Percentiles rank a stretch among this genome's conserved stretches.
Evolutionary conservation across 176 grass and related monocot species (phyloP).

Genomic region (Triticum turgidum): DNA sequence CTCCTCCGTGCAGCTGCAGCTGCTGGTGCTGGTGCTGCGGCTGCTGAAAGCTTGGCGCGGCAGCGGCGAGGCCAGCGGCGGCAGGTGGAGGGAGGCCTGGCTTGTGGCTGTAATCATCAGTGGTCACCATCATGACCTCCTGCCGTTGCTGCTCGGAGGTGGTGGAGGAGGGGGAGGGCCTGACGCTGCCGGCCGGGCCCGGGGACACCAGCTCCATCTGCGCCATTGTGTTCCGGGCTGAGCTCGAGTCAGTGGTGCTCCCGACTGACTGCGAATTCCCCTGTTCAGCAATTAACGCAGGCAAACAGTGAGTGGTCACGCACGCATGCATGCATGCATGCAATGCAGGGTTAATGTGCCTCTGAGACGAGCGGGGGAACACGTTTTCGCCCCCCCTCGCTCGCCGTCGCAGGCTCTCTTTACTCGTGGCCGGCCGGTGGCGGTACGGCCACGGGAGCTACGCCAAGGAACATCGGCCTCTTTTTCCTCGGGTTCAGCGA

Average conservation of each 20-base stretch:
- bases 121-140: conserved; percentile 75
- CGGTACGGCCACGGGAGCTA: too few relatives aligned
- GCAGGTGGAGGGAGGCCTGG: conserved; percentile 20
- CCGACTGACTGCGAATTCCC: conserved; percentile 75
- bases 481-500: conserved; percentile 58
- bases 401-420: neutral
- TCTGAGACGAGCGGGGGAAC: neutral
- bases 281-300: conserved; percentile 61
- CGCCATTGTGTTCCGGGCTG: conserved; percentile 75
- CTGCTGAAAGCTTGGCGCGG: conserved; percentile 47
- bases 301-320: conserved; percentile 40
- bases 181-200: conserved; percentile 48
- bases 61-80: conserved; percentile 8
- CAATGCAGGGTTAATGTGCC: neutral
- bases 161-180: conserved; percentile 25
- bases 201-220: conserved; percentile 69
- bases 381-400: neutral
- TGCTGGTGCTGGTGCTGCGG: conserved; percentile 18
- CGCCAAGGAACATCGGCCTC: neutral
- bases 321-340: neutral
- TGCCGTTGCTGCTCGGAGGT: conserved; percentile 39
- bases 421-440: conserved; percentile 1
- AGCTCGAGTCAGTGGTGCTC: conserved; percentile 89
- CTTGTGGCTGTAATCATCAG: conserved; percentile 68
- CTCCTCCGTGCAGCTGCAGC: conserved; percentile 36